These are phyloP conservation scores for Candolleomyces efflorescens DNA, from an alignment of 768 basidiomycete genomes.

Conservation along the genomic window DNA sequence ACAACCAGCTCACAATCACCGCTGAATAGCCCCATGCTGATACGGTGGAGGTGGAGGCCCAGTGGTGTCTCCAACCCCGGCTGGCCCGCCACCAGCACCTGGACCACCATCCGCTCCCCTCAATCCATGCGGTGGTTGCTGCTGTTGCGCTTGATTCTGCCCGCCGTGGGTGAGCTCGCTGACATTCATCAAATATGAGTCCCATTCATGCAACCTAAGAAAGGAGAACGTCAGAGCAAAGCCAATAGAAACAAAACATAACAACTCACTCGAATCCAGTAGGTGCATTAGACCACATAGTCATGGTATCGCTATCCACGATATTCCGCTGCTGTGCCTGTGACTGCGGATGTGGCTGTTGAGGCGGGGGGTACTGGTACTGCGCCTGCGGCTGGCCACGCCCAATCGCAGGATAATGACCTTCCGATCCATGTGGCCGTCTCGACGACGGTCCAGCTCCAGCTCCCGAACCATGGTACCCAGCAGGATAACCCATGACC, in stretches of 20 bases:
- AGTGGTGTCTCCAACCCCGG: too few species aligned
- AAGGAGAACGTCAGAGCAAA: background rate
- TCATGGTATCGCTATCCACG: slow-evolving; percentile 48
- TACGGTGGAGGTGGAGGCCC: too few species aligned
- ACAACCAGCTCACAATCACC: too few species aligned
- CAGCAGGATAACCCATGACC: background rate
- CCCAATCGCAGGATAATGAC: background rate
- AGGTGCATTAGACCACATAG: slow-evolving; percentile 71
- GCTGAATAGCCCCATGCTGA: too few species aligned
- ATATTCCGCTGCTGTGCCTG: slow-evolving; percentile 11
- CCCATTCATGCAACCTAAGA: slow-evolving; percentile 42
- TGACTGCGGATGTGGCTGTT: background rate
- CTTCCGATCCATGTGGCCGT: background rate
- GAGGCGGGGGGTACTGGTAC: background rate
- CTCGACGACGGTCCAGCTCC: background rate
- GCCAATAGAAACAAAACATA: background rate
- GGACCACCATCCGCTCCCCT: background rate
- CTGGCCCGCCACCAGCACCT: too few species aligned
- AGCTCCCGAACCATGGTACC: background rate
- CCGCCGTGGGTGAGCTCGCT: background rate
- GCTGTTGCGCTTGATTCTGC: background rate
- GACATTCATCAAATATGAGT: slow-evolving; percentile 27
- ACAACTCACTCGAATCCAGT: slow-evolving; percentile 57
- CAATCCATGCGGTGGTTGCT: background rate
- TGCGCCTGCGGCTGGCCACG: background rate